Percentiles rank a stretch among this genome's conserved stretches.
Conservation (phyloP, 768 basidiomycete species). For the Boletellus sp. region DNA sequence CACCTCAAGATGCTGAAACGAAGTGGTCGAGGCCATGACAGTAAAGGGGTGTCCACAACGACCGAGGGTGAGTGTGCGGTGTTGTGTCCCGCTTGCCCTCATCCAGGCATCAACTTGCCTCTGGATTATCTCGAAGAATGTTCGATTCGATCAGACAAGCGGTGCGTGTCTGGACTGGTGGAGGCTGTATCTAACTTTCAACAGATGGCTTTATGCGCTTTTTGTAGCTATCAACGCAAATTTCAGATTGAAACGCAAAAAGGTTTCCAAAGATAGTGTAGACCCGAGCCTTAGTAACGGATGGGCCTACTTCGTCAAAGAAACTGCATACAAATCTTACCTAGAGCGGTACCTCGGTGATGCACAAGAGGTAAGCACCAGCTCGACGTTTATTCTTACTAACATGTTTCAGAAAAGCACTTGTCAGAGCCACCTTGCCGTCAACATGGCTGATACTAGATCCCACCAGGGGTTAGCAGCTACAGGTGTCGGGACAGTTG, state of each 20-base stretch:
- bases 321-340: constrained; percentile 15
- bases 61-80: background rate
- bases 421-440: background rate
- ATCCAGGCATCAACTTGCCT: background rate
- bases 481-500: background rate
- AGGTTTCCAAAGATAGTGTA: constrained; percentile 6
- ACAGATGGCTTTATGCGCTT: constrained; percentile 19
- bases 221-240: constrained; percentile 29
- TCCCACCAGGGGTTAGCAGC: background rate
- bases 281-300: constrained; percentile 25
- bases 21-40: background rate
- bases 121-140: background rate
- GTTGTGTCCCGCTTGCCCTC: background rate
- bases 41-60: no score
- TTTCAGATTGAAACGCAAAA: constrained; percentile 25
- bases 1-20: constrained; percentile 2
- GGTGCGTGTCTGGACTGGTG: background rate
- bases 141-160: background rate
- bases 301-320: constrained; percentile 25
- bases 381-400: background rate
- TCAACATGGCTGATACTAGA: background rate
- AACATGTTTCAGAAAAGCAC: background rate
- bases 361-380: constrained; percentile 15
- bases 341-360: constrained; percentile 3
- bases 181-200: background rate